Evolutionary conservation across 1,139 yeast species (phyloP).

Genomic region (Kodamaea derodonti): DNA sequence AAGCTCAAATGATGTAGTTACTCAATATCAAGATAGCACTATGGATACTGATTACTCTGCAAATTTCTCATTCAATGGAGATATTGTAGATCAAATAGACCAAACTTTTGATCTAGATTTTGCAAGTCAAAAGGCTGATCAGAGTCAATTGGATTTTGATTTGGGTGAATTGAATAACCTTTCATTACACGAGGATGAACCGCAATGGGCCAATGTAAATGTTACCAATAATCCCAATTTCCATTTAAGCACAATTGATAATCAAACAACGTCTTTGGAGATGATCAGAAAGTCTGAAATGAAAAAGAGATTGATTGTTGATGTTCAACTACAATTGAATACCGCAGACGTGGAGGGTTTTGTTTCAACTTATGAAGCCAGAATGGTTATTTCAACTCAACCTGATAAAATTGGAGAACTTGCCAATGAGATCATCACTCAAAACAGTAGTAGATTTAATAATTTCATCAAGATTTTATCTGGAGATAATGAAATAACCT

Average conservation of each 20-base stretch:
- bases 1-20: neutral
- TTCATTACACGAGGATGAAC: constrained; percentile 3
- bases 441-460: neutral
- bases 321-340: neutral
- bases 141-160: constrained; percentile 7
- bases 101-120: neutral
- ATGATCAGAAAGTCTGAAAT: neutral
- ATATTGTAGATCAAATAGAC: neutral
- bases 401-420: neutral
- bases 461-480: neutral
- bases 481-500: constrained; percentile 1
- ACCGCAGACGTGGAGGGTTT: neutral
- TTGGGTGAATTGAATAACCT: constrained; percentile 7
- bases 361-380: neutral
- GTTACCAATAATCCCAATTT: constrained; percentile 12
- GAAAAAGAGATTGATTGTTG: constrained; percentile 1
- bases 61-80: neutral
- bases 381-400: neutral
- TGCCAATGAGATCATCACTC: too few relatives aligned
- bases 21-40: neutral
- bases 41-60: neutral
- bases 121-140: neutral
- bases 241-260: constrained; percentile 11
- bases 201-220: constrained; percentile 3
- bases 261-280: neutral